Evolutionary conservation across 345 rosid species (phyloP), one percentile per base, ranked within the genome.

Genomic region (Chamaenerion angustifolium): DNA sequence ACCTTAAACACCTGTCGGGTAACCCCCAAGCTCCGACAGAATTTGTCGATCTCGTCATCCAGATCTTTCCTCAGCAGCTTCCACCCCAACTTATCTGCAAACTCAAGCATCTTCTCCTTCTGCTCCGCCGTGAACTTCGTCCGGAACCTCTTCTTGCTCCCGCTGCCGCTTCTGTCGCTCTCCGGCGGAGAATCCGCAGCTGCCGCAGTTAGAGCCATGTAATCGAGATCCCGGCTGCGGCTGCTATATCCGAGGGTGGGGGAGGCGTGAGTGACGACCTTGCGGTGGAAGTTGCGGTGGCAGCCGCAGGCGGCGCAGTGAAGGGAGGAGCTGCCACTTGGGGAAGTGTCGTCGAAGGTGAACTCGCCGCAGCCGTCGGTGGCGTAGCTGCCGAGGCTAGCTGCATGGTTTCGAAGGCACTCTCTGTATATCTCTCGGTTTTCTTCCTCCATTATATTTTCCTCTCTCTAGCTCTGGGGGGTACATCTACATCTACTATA

Each of bases 251-350:
- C 49, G 46, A 37, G 40, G 21, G 40, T 42, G 69, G 60, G 49
- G 43, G 62, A 43, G 43, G 56, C 41, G 47, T 55, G 46, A 51
- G 55, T 53, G 2, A 55, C 62, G 35, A 71, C 64, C 55, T 64
- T 77, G 48, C 92, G 82, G 80, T 88, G 97, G 84, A 84, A 88
- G 76, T 80, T 88, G 55, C 96, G 86, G 86, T 88, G 96, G 71
- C 96, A 88, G 42, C 95, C 95, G 50, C 95, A 88, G 23, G 97
- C 97, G 7, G 71, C 86, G 46, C 97, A 88, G 12, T 77, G 79
- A 58, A 81, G 81, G 57, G 42, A 18, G 50, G 40, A 45, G 12
- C 67, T 68, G 45, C 72, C 66, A 13, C 59, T 0, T 11, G 71
- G 69, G 49, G 76, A 71, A 19, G 63, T 1, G 9, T 58, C 57